phyloP scores from a whole-genome alignment of 352 stramenopile species.

The Hyaloperonospora brassicae region DNA sequence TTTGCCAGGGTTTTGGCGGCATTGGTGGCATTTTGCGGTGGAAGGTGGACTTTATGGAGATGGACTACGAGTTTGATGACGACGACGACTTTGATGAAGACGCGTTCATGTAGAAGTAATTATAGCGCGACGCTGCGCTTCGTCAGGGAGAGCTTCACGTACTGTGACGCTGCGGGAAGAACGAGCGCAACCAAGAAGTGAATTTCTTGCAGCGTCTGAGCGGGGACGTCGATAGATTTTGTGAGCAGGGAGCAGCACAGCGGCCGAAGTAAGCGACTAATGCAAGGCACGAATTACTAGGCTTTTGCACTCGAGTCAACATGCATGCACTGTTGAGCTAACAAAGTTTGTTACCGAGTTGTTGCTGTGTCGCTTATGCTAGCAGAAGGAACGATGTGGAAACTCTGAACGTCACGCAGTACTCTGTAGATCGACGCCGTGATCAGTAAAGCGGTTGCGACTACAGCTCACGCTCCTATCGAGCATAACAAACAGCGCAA shows the following conservation, averaged over 20 bases:
- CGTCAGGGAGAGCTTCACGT: slow-evolving; percentile 26
- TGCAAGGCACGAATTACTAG: too few species aligned
- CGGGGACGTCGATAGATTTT: slow-evolving; percentile 24
- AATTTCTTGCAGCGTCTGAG: slow-evolving; percentile 13
- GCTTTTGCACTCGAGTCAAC: too few species aligned
- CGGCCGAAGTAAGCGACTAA: slow-evolving; percentile 10
- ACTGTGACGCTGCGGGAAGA: slow-evolving; percentile 29
- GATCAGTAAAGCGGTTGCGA: too few species aligned
- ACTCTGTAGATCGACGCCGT: too few species aligned
- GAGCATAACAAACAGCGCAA: too few species aligned
- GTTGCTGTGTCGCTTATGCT: too few species aligned
- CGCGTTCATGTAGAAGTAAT: slow-evolving; percentile 80
- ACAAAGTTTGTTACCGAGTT: too few species aligned
- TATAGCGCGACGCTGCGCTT: slow-evolving; percentile 43
- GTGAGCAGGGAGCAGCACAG: slow-evolving; percentile 13
- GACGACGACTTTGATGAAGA: slow-evolving; percentile 84
- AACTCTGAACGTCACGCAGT: too few species aligned
- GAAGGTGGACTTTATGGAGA: slow-evolving; percentile 98
- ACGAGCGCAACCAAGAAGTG: slow-evolving; percentile 20
- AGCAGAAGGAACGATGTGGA: too few species aligned
- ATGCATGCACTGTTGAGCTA: too few species aligned
- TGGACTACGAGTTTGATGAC: slow-evolving; percentile 91
- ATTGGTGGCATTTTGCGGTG: slow-evolving; percentile 98
- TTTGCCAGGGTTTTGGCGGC: slow-evolving; percentile 98
- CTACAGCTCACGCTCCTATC: too few species aligned